Conservation (phyloP, 2,329 filamentous ascomycete genomes). For the Rhinocladiella similis region DNA sequence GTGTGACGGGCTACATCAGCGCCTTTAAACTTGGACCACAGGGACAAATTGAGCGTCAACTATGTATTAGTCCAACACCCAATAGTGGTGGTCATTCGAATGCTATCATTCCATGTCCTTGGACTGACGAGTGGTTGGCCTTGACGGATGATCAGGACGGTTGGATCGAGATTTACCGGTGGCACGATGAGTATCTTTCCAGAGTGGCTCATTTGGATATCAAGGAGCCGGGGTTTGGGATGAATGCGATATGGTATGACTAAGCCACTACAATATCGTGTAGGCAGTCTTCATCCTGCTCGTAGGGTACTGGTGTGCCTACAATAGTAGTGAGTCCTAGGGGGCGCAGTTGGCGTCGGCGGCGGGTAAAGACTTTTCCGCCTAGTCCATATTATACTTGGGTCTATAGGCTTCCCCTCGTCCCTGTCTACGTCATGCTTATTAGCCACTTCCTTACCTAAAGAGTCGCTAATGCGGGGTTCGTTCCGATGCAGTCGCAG, state of each 20-base stretch:
- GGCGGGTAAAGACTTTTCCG: background rate
- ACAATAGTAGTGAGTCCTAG: too few relatives aligned
- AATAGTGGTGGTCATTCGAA: conserved; percentile 88
- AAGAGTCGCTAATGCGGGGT: background rate
- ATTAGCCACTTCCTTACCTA: too few relatives aligned
- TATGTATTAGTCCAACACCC: conserved; percentile 79
- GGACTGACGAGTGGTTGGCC: conserved; percentile 86
- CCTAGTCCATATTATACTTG: background rate
- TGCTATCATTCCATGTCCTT: conserved; percentile 79
- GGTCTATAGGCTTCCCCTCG: too few relatives aligned
- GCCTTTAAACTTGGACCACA: conserved; percentile 70
- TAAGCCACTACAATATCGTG: conserved; percentile 37
- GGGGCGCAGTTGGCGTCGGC: too few relatives aligned
- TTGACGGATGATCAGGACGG: conserved; percentile 86
- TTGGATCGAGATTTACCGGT: conserved; percentile 84
- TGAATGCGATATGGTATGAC: conserved; percentile 97
- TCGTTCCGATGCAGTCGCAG: background rate
- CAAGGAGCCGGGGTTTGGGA: conserved; percentile 85
- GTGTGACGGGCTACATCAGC: conserved; percentile 78
- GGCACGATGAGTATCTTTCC: conserved; percentile 77
- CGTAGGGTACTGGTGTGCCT: too few relatives aligned
- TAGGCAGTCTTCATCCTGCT: too few relatives aligned
- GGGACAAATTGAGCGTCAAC: conserved; percentile 73
- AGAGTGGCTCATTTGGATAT: conserved; percentile 76
- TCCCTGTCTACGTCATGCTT: too few relatives aligned